Evolutionary conservation across 306 rosid genomes (phyloP).

Genomic region (Casuarina cunninghamiana): DNA sequence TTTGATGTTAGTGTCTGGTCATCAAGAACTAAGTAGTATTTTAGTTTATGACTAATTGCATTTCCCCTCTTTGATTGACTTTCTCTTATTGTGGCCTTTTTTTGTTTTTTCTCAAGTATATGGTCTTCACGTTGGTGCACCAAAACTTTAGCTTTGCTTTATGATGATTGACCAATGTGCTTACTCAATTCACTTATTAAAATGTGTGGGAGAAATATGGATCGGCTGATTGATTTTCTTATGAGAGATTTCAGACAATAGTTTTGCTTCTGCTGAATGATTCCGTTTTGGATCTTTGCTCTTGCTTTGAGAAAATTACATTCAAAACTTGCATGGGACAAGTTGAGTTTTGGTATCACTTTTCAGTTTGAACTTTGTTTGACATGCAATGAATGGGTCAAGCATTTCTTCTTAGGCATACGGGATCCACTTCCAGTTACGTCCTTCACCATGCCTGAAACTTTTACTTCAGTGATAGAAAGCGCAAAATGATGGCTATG

Average conservation of each 20-base stretch:
- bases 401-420: not conserved
- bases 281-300: not conserved
- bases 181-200: not conserved
- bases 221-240: conserved; percentile 46
- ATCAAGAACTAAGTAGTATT: conserved; percentile 73
- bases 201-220: conserved; percentile 59
- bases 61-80: conserved; percentile 19
- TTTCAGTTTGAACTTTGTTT: not conserved
- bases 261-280: conserved; percentile 87
- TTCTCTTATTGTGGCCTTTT: not conserved
- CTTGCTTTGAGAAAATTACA: not conserved
- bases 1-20: conserved; percentile 94
- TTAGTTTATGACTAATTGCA: conserved; percentile 28
- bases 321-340: not conserved
- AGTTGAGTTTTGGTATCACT: conserved; percentile 9
- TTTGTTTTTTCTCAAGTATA: no score
- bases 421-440: not conserved
- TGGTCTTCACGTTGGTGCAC: no score
- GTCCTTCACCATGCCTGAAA: not conserved
- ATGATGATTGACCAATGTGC: not conserved
- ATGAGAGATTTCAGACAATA: conserved; percentile 50
- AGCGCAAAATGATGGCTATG: not conserved
- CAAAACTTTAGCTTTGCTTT: not conserved
- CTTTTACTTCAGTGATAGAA: not conserved
- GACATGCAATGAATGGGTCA: not conserved